Conservation (phyloP, 1,284 basidiomycete species). For the Chalciporus sp. region DNA sequence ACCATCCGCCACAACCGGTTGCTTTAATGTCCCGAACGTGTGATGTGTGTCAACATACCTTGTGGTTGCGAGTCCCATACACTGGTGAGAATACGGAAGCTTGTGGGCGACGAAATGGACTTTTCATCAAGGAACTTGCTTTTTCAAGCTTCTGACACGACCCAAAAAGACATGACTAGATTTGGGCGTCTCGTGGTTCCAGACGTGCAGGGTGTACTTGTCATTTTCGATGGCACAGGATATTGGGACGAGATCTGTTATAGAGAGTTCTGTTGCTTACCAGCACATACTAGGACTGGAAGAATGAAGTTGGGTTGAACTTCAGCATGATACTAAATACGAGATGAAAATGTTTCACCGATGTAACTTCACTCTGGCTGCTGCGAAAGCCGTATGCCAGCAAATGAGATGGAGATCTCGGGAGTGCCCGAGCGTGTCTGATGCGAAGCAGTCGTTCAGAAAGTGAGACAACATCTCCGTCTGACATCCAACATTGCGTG, state of each 20-base stretch:
- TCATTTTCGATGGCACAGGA: neutral
- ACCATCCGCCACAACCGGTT: slow-evolving; percentile 10
- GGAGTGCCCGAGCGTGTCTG: neutral
- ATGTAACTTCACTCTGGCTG: slow-evolving; percentile 1
- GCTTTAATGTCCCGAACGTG: neutral
- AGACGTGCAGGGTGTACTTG: neutral
- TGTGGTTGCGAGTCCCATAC: neutral
- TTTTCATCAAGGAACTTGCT: neutral
- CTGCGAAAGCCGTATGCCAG: neutral
- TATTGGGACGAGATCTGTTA: neutral
- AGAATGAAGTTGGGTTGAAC: slow-evolving; percentile 1
- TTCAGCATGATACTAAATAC: neutral
- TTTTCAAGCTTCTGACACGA: neutral
- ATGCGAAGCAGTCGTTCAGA: neutral
- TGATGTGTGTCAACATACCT: neutral
- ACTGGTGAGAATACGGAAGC: neutral
- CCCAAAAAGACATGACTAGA: neutral
- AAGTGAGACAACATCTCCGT: slow-evolving; percentile 20
- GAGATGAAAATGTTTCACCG: slow-evolving; percentile 24
- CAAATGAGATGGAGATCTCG: neutral
- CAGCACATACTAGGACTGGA: slow-evolving; percentile 1
- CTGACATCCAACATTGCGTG: slow-evolving; percentile 14
- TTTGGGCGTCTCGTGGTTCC: neutral
- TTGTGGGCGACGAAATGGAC: neutral
- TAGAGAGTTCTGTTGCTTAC: slow-evolving; percentile 7